phyloP scores from a whole-genome alignment of 768 basidiomycete species.

The Kwoniella bestiolae region DNA sequence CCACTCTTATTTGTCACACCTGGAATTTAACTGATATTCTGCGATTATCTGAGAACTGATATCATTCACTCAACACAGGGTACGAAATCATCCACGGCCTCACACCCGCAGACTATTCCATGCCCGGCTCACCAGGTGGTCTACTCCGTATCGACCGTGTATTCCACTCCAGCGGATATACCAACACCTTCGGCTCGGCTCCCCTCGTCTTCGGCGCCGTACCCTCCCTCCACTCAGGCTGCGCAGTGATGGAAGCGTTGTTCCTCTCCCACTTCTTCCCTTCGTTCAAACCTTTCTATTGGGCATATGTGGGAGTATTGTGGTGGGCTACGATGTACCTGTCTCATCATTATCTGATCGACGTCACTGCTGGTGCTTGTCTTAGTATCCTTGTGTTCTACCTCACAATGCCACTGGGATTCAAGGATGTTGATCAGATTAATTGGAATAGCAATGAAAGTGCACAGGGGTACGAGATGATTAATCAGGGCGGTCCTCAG shows the following conservation, averaged over 20 bases:
- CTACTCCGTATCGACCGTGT: constrained; percentile 88
- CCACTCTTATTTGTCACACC: too few relatives aligned
- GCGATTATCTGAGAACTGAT: too few relatives aligned
- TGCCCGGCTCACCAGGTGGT: constrained; percentile 91
- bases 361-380: constrained; percentile 91
- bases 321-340: constrained; percentile 99
- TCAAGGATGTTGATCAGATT: constrained; percentile 65
- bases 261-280: constrained; percentile 97
- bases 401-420: constrained; percentile 78
- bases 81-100: constrained; percentile 97
- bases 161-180: constrained; percentile 77
- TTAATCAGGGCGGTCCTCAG: constrained; percentile 22
- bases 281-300: constrained; percentile 66
- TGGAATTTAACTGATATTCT: too few relatives aligned
- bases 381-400: constrained; percentile 87
- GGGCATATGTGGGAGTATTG: constrained; percentile 80
- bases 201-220: constrained; percentile 97
- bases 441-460: constrained; percentile 31
- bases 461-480: constrained; percentile 36
- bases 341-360: constrained; percentile 97
- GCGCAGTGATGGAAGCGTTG: constrained; percentile 87
- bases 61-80: constrained; percentile 61
- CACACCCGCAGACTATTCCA: constrained; percentile 88
- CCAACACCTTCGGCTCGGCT: constrained; percentile 76
- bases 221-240: constrained; percentile 88